Evolutionary conservation across 805 yeast species (phyloP).

Genomic region (Ogataea methylovora): DNA sequence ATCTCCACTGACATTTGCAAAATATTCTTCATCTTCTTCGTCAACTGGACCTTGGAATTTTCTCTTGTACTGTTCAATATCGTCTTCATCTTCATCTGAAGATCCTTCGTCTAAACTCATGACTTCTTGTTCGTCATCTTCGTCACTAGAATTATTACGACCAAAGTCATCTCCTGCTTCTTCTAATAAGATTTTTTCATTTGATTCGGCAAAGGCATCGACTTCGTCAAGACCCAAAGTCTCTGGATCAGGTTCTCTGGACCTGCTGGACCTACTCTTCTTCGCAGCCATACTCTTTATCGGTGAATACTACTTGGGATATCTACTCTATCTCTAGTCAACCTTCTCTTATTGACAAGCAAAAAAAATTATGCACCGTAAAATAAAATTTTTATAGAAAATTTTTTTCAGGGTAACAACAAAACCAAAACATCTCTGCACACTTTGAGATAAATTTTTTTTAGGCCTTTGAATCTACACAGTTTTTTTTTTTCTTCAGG

Average conservation of each 20-base stretch:
- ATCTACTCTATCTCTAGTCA: too few species aligned
- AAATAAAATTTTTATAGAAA: too few species aligned
- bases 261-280: neutral
- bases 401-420: too few species aligned
- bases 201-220: slow-evolving; percentile 56
- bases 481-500: too few species aligned
- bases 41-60: slow-evolving; percentile 35
- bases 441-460: too few species aligned
- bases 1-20: slow-evolving; percentile 28
- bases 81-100: slow-evolving; percentile 46
- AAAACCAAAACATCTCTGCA: too few species aligned
- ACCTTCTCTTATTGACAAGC: too few species aligned
- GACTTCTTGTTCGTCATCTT: slow-evolving; percentile 26
- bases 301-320: too few species aligned
- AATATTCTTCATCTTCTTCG: slow-evolving; percentile 39
- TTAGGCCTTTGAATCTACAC: too few species aligned
- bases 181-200: slow-evolving; percentile 49
- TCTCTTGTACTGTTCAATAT: slow-evolving; percentile 26
- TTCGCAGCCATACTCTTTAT: too few species aligned
- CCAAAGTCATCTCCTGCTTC: slow-evolving; percentile 41
- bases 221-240: slow-evolving; percentile 56
- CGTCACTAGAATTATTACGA: slow-evolving; percentile 17
- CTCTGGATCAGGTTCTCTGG: slow-evolving; percentile 15
- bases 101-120: slow-evolving; percentile 28
- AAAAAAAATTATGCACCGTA: too few species aligned